Base-by-base conservation (phyloP, 2,329 filamentous ascomycete genomes). In the Chaetoscypha palmicola region DNA sequence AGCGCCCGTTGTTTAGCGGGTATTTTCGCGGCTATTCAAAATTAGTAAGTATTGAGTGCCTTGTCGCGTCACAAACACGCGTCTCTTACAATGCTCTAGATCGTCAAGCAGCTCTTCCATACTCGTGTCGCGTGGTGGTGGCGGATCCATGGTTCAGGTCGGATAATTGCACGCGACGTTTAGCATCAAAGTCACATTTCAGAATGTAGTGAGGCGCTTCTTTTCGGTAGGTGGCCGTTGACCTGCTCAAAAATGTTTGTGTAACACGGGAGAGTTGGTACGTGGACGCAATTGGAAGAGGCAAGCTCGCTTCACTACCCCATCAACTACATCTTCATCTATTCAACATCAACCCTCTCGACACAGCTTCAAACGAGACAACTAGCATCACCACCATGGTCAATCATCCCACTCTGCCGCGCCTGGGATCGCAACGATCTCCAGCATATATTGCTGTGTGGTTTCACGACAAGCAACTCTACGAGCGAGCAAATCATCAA, bases 1-100 rank as follows among this genome's bases (percentile, higher is more conserved):
- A 71, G 69, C 23, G 68, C 66, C 35, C 86, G 77, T 53, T 82
- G 76, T 61, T 86, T 89, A 47, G 81, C 71, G 0, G 83, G 76
- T 23, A 76, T 56, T 53, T 71, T 74, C 16, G 79, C 74, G 17
- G 76, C 78, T 82, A 42, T 37, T 55, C 24, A 52, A 46, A 45
- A 17, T 30, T 21, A 10, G 9, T 41, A 19, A 22, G 22, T 23
- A 41, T 36, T 33, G 28, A 43, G 36, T 39, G 22, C 24, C 23
- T 4, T 26, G 10, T 32, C 19, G 11, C 19, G 24, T 44, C 51
- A 48, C 49, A 49, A 46, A 36, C 42, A 50, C 57, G 54, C 52
- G 54, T 54, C 35, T 41, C 43, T 54, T 36, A 60, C 59, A 57
- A 30, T 49, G 47, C 39, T 58, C 50, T 16, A 61, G 41, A 41